A percentile compares a stretch with the other conserved stretches of the same genome.
phyloP scores from a whole-genome alignment of 2,329 filamentous ascomycete genomes.

The Verticillium albo-atrum region DNA sequence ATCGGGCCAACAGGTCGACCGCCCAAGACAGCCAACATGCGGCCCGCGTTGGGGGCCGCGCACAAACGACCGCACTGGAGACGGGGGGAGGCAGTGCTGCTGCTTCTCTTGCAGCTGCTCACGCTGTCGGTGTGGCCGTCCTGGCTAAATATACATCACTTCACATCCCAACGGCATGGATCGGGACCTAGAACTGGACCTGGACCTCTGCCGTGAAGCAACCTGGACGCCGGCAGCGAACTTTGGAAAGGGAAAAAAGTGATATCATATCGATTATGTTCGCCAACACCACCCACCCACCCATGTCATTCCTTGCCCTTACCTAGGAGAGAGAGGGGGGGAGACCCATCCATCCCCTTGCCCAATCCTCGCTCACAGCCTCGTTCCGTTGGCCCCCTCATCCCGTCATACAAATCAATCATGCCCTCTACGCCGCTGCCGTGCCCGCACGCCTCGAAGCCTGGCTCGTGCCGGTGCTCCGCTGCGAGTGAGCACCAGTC shows the following conservation, averaged over 20 bases:
- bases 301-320: neutral
- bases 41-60: neutral
- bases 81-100: neutral
- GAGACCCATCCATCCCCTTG: neutral
- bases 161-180: neutral
- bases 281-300: neutral
- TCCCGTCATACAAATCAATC: neutral
- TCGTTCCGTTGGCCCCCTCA: neutral
- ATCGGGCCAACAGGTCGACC: neutral
- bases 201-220: neutral
- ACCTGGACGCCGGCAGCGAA: neutral
- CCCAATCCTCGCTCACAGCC: neutral
- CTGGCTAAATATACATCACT: neutral
- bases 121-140: neutral
- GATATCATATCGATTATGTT: neutral
- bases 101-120: neutral
- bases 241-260: neutral
- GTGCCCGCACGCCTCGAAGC: constrained; percentile 8
- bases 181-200: neutral
- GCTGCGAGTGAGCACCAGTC: constrained; percentile 15
- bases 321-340: neutral
- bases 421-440: constrained; percentile 4
- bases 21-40: too few species aligned
- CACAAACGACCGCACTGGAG: neutral
- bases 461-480: constrained; percentile 15